These are phyloP conservation scores for Danielozyma ontarioensis DNA, from an alignment of 805 yeast genomes.

Conservation along the genomic window DNA sequence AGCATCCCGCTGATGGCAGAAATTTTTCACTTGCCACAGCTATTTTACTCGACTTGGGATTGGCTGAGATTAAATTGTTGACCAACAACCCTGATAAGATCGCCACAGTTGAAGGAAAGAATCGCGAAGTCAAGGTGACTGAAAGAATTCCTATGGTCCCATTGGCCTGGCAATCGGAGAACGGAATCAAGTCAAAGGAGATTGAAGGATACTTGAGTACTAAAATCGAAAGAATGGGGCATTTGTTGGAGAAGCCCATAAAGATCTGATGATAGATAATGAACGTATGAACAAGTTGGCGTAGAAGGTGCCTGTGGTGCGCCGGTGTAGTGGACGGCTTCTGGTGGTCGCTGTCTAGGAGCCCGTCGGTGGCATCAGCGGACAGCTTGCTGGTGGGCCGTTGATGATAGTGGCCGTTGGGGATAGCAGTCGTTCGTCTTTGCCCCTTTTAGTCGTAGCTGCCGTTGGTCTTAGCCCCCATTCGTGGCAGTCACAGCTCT, in stretches of 20 bases:
- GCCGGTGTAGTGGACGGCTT: too few species aligned
- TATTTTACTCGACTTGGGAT: slow-evolving; percentile 77
- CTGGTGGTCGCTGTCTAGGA: too few species aligned
- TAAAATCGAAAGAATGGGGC: slow-evolving; percentile 97
- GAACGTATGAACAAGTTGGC: not conserved
- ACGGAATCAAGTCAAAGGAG: slow-evolving; percentile 78
- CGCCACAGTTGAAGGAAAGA: slow-evolving; percentile 86
- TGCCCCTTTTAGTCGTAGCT: too few species aligned
- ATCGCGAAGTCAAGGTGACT: slow-evolving; percentile 65
- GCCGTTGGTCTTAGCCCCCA: too few species aligned
- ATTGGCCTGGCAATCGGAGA: slow-evolving; percentile 66
- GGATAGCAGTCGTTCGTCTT: too few species aligned
- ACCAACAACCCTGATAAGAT: slow-evolving; percentile 97
- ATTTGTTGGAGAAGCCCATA: slow-evolving; percentile 55
- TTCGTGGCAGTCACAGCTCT: too few species aligned
- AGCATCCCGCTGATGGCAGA: slow-evolving; percentile 98
- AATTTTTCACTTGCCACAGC: slow-evolving; percentile 93
- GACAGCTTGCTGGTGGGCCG: too few species aligned
- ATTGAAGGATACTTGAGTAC: slow-evolving; percentile 92
- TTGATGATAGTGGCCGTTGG: too few species aligned
- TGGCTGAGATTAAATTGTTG: slow-evolving; percentile 64
- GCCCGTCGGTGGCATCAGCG: too few species aligned
- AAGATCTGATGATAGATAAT: slow-evolving; percentile 11
- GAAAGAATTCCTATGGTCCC: slow-evolving; percentile 98
- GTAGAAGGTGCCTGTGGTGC: too few species aligned